A percentile compares a stretch with the other conserved stretches of the same genome.
Conservation (phyloP, 257 asterid genomes). For the Linderniella brevidens region DNA sequence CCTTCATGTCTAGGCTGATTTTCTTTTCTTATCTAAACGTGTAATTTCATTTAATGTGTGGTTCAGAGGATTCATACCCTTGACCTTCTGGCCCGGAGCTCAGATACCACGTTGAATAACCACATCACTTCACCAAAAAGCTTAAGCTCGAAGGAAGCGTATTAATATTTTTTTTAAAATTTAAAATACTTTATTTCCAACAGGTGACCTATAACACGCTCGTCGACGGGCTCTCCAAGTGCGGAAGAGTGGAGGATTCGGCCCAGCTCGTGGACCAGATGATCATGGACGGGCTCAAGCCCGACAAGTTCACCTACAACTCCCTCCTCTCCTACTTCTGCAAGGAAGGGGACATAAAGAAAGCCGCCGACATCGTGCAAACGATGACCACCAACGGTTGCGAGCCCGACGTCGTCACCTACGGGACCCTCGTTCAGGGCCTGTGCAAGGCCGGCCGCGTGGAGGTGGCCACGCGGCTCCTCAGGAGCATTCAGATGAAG, state of each 20-base stretch:
- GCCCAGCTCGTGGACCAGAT: constrained; percentile 84
- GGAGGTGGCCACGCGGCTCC: constrained; percentile 56
- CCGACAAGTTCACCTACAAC: constrained; percentile 68
- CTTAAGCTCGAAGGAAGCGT: no score
- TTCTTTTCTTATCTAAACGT: no score
- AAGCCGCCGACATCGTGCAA: constrained; percentile 76
- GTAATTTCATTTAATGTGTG: no score
- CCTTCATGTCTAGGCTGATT: no score
- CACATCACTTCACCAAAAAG: no score
- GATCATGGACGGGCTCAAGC: constrained; percentile 72
- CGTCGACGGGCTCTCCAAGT: constrained; percentile 71
- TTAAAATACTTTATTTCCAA: no score
- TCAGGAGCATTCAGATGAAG: constrained; percentile 68
- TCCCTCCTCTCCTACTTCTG: constrained; percentile 70
- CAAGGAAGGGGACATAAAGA: constrained; percentile 60
- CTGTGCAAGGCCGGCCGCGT: constrained; percentile 66
- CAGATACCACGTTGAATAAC: no score
- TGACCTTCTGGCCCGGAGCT: no score
- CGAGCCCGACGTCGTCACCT: constrained; percentile 72
- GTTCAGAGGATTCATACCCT: no score
- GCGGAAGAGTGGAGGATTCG: constrained; percentile 66
- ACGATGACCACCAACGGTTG: constrained; percentile 68
- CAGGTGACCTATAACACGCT: constrained; percentile 83
- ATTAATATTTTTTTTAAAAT: no score
- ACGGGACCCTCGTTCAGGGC: constrained; percentile 74